Evolutionary conservation across 805 yeast genomes (phyloP).

Genomic region (Suhomyces sp.): DNA sequence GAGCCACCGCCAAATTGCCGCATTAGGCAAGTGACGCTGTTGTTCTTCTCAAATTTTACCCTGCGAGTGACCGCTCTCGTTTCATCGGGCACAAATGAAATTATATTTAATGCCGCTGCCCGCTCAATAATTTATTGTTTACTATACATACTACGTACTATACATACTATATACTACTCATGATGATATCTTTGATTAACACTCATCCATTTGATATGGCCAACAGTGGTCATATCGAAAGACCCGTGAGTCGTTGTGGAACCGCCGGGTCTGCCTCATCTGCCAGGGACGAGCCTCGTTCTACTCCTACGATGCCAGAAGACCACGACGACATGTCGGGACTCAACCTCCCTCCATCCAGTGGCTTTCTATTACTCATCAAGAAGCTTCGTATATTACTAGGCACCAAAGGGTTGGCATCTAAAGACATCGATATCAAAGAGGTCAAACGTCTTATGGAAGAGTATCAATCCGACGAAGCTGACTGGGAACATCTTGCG

Average conservation of each 20-base stretch:
- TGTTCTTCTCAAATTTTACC: background rate
- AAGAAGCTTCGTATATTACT: conserved; percentile 22
- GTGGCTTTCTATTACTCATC: conserved; percentile 23
- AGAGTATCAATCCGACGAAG: conserved; percentile 43
- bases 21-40: background rate
- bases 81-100: conserved; percentile 1
- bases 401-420: conserved; percentile 32
- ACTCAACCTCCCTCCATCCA: conserved; percentile 1
- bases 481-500: conserved; percentile 61
- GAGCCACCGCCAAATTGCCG: background rate
- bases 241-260: background rate
- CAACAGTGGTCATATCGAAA: background rate
- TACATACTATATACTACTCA: background rate
- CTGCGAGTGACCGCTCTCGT: background rate
- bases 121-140: background rate
- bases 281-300: background rate
- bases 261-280: conserved; percentile 16
- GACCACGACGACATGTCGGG: background rate
- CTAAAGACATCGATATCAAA: conserved; percentile 52
- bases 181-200: background rate
- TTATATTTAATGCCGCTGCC: background rate
- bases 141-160: background rate
- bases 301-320: background rate
- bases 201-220: background rate
- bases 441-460: conserved; percentile 45